A percentile compares a stretch with the other conserved stretches of the same genome.
Evolutionary conservation across 2,329 filamentous ascomycete species (phyloP).

Genomic region (Beauveria sp.): DNA sequence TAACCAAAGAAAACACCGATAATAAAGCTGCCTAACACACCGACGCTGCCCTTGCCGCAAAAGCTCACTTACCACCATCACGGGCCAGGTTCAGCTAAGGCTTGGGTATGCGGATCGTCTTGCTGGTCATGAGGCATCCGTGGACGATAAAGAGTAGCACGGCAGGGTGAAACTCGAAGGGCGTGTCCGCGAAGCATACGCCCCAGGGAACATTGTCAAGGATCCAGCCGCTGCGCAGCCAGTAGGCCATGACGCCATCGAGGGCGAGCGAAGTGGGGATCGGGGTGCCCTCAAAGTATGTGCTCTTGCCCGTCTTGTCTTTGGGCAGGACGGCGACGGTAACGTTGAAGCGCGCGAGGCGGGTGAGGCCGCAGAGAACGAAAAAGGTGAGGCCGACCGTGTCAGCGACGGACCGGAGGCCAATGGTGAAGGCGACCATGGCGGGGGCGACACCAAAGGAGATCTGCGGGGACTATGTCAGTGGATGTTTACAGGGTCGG

Average conservation of each 20-base stretch:
- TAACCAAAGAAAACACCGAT: not conserved
- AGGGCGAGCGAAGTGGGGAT: slow-evolving; percentile 84
- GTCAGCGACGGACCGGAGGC: slow-evolving; percentile 76
- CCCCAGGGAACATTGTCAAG: slow-evolving; percentile 73
- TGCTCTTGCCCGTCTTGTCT: slow-evolving; percentile 81
- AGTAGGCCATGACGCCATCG: slow-evolving; percentile 80
- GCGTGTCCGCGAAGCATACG: slow-evolving; percentile 55
- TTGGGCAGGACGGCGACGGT: slow-evolving; percentile 85
- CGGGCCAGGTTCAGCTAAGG: slow-evolving; percentile 34
- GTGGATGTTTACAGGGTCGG: not conserved
- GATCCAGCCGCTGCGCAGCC: slow-evolving; percentile 74
- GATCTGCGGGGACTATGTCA: slow-evolving; percentile 48
- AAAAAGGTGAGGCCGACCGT: slow-evolving; percentile 78
- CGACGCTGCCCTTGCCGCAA: not conserved
- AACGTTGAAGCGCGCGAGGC: slow-evolving; percentile 95
- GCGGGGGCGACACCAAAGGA: slow-evolving; percentile 93
- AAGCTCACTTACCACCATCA: not conserved
- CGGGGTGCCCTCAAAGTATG: slow-evolving; percentile 94
- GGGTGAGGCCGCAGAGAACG: slow-evolving; percentile 87
- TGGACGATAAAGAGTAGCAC: slow-evolving; percentile 77
- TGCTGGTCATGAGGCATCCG: slow-evolving; percentile 91
- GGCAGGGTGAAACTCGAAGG: slow-evolving; percentile 76
- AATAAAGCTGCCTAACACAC: not conserved
- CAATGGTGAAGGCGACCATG: slow-evolving; percentile 78
- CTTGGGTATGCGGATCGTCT: slow-evolving; percentile 92